Percentiles rank a stretch among this genome's conserved stretches.
These are phyloP conservation scores for Leishmania braziliensis DNA, from an alignment of 208 protist species.

Conservation along the genomic window DNA sequence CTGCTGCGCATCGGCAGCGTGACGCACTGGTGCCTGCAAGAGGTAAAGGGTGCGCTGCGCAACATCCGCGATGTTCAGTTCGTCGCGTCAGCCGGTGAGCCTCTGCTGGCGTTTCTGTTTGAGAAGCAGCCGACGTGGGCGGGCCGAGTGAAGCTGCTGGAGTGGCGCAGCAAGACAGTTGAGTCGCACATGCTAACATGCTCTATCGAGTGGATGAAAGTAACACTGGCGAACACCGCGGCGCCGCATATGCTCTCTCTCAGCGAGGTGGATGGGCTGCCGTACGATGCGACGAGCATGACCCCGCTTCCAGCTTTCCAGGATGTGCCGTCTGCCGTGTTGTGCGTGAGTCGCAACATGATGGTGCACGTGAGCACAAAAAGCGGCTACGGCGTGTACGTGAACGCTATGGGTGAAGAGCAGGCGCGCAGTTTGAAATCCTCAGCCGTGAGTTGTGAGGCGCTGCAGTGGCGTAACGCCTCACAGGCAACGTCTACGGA, in stretches of 20 bases:
- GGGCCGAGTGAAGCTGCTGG: conserved; percentile 78
- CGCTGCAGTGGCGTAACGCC: conserved; percentile 52
- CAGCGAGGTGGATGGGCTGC: conserved; percentile 79
- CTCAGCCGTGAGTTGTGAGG: conserved; percentile 45
- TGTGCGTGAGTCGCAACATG: conserved; percentile 75
- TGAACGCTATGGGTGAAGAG: conserved; percentile 78
- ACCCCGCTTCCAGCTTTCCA: conserved; percentile 62
- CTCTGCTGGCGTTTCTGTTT: conserved; percentile 77
- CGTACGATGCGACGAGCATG: conserved; percentile 85
- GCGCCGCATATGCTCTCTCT: conserved; percentile 65
- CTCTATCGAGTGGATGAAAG: conserved; percentile 75
- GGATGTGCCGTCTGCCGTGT: conserved; percentile 67
- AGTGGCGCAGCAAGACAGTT: conserved; percentile 79
- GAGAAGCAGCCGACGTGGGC: conserved; percentile 83
- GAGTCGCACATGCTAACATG: conserved; percentile 82
- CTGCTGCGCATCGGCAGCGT: conserved; percentile 48
- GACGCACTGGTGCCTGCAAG: conserved; percentile 40
- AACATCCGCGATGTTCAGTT: conserved; percentile 91
- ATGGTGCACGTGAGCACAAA: conserved; percentile 84
- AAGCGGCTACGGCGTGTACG: conserved; percentile 71
- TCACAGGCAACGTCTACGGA: conserved; percentile 48
- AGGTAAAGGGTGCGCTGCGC: conserved; percentile 53
- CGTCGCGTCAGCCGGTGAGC: conserved; percentile 77
- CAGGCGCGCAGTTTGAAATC: conserved; percentile 59
- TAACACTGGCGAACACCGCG: conserved; percentile 43